Conservation (phyloP, 2,329 filamentous ascomycete genomes). For the Coniochaeta sp. region DNA sequence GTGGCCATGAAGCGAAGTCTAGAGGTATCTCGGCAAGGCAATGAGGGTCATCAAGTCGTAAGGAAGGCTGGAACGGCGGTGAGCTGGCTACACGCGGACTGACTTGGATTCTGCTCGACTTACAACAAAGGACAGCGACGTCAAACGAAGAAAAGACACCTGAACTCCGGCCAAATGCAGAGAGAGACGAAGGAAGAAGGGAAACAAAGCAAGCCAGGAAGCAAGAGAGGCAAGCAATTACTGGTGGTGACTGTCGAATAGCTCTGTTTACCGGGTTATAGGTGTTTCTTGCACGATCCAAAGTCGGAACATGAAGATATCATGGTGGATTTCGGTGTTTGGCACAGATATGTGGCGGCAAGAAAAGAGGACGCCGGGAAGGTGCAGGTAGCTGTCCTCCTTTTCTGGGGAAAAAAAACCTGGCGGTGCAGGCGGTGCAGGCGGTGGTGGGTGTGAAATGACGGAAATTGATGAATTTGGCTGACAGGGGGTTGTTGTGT, state of each 20-base stretch:
- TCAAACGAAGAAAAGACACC: slow-evolving; percentile 2
- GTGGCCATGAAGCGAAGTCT: slow-evolving; percentile 14
- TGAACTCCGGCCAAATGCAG: slow-evolving; percentile 3
- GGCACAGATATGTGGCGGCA: not conserved
- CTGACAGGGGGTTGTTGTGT: not conserved
- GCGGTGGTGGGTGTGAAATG: not conserved
- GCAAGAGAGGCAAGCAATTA: not conserved
- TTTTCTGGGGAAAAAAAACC: not conserved
- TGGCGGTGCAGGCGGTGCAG: not conserved
- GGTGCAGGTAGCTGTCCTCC: not conserved
- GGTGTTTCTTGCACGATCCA: not conserved
- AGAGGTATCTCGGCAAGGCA: slow-evolving; percentile 25
- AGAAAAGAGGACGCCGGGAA: not conserved
- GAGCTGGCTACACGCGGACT: not conserved
- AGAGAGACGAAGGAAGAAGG: not conserved
- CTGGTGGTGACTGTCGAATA: not conserved
- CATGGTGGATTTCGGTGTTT: not conserved
- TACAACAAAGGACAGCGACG: slow-evolving; percentile 1
- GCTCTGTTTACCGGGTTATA: not conserved
- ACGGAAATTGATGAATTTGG: not conserved
- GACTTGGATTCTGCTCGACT: not conserved
- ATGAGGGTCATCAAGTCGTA: slow-evolving; percentile 10
- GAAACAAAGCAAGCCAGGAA: not conserved
- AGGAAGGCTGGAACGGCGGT: not conserved
- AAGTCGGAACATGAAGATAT: not conserved